These are phyloP conservation scores for Penicillium concentricum DNA, from an alignment of 2,329 filamentous ascomycete genomes.

Conservation along the genomic window DNA sequence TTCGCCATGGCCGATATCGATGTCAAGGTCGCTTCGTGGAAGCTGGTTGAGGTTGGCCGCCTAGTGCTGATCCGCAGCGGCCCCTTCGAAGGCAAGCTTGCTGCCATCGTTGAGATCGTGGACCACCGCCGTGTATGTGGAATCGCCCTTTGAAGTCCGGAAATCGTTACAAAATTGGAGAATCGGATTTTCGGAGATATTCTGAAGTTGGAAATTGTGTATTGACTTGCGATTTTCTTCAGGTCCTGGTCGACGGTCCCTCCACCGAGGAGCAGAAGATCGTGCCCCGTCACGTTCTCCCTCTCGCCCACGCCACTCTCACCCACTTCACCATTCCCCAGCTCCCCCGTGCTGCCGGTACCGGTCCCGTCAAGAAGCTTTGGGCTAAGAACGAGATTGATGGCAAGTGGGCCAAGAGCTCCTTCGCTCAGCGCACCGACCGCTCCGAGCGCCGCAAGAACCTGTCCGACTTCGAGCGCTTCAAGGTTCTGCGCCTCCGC, in stretches of 20 bases:
- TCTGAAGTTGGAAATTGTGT: conserved; percentile 7
- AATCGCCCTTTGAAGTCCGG: conserved; percentile 11
- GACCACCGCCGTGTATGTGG: conserved; percentile 98
- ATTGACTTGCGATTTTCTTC: conserved; percentile 29
- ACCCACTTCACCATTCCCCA: conserved; percentile 84
- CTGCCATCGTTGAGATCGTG: conserved; percentile 97
- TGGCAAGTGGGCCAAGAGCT: conserved; percentile 85
- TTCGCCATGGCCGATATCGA: conserved; percentile 79
- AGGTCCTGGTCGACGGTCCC: conserved; percentile 97
- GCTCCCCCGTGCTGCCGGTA: conserved; percentile 81
- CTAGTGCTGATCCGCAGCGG: conserved; percentile 88
- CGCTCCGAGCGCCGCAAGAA: conserved; percentile 82
- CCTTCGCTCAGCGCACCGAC: conserved; percentile 90
- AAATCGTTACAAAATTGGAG: conserved; percentile 8
- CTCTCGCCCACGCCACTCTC: conserved; percentile 80
- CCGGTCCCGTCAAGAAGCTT: conserved; percentile 75
- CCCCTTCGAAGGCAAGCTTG: conserved; percentile 80
- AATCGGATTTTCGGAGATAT: conserved; percentile 9
- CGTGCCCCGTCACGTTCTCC: conserved; percentile 82
- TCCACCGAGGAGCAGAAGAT: conserved; percentile 74
- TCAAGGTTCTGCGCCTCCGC: conserved; percentile 99
- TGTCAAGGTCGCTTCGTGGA: conserved; percentile 82
- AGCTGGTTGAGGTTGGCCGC: conserved; percentile 97
- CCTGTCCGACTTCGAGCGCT: conserved; percentile 98
- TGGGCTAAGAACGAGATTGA: conserved; percentile 94